These are phyloP conservation scores for Rhizopogon rudus DNA, from an alignment of 768 basidiomycete genomes.

Conservation along the genomic window DNA sequence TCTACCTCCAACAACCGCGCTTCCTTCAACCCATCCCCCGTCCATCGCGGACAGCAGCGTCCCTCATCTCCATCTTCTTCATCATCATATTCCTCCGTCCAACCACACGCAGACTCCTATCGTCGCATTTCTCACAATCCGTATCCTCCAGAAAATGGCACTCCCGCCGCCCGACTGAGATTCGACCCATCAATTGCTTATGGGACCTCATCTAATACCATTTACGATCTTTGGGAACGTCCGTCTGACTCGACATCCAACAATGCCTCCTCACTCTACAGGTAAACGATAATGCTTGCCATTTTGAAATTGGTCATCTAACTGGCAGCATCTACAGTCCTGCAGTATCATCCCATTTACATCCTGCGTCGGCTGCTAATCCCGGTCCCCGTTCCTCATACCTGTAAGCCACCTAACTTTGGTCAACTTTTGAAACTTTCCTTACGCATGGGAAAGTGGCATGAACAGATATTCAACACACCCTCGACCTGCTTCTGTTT, in stretches of 20 bases:
- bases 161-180: slow-evolving; percentile 14
- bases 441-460: neutral
- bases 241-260: slow-evolving; percentile 11
- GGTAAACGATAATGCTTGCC: slow-evolving; percentile 31
- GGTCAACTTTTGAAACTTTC: neutral
- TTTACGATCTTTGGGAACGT: slow-evolving; percentile 1
- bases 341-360: slow-evolving; percentile 47
- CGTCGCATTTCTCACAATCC: slow-evolving; percentile 14
- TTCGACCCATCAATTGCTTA: slow-evolving; percentile 52
- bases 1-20: slow-evolving; percentile 16
- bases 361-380: slow-evolving; percentile 7
- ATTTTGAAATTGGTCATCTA: neutral
- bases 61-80: slow-evolving; percentile 1
- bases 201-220: slow-evolving; percentile 11
- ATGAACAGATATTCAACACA: slow-evolving; percentile 7
- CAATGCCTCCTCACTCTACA: slow-evolving; percentile 47
- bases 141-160: neutral
- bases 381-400: slow-evolving; percentile 9
- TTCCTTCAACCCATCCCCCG: slow-evolving; percentile 16
- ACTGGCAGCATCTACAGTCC: slow-evolving; percentile 30
- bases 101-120: slow-evolving; percentile 11
- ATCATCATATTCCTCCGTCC: too few relatives aligned
- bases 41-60: slow-evolving; percentile 6
- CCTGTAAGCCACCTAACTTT: slow-evolving; percentile 16
- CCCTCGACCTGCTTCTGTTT: slow-evolving; percentile 1